phyloP scores from a whole-genome alignment of 306 rosid genomes.

The peach (Prunus persica) region DNA sequence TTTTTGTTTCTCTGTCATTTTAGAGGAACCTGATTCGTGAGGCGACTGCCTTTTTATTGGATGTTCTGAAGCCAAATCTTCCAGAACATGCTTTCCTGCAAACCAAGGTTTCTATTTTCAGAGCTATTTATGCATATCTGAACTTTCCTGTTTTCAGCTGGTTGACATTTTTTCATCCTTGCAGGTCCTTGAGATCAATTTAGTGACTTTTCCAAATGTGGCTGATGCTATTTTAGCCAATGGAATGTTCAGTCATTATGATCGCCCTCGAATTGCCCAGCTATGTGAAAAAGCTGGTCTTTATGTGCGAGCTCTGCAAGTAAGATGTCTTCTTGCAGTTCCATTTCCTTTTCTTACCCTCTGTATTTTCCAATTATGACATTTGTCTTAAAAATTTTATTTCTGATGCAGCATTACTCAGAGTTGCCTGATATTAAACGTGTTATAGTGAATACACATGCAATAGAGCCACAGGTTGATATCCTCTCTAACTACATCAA shows the following conservation, averaged over 20 bases:
- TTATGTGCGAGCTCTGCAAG: slow-evolving; percentile 93
- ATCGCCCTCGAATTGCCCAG: slow-evolving; percentile 94
- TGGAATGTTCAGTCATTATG: slow-evolving; percentile 99
- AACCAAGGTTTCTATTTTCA: slow-evolving; percentile 62
- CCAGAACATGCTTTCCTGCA: slow-evolving; percentile 95
- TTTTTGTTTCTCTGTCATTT: slow-evolving; percentile 12
- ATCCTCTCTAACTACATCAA: slow-evolving; percentile 15
- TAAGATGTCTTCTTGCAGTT: slow-evolving; percentile 36
- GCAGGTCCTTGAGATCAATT: slow-evolving; percentile 95
- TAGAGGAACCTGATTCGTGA: slow-evolving; percentile 98
- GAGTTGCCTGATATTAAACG: slow-evolving; percentile 98
- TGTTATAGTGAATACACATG: slow-evolving; percentile 95
- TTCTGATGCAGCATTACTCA: slow-evolving; percentile 82
- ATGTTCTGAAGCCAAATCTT: slow-evolving; percentile 93
- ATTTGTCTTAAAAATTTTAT: slow-evolving; percentile 19
- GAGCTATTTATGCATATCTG: slow-evolving; percentile 1
- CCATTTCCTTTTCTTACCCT: neutral
- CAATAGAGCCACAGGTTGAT: slow-evolving; percentile 95
- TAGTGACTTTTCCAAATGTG: slow-evolving; percentile 94
- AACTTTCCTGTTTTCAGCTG: slow-evolving; percentile 20
- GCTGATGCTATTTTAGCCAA: slow-evolving; percentile 99
- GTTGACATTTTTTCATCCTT: slow-evolving; percentile 19
- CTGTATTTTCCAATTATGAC: neutral
- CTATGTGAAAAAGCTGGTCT: slow-evolving; percentile 98
- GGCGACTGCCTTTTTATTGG: slow-evolving; percentile 95